Conservation (phyloP, 495 filamentous ascomycete genomes). For the Neurospora sp. region DNA sequence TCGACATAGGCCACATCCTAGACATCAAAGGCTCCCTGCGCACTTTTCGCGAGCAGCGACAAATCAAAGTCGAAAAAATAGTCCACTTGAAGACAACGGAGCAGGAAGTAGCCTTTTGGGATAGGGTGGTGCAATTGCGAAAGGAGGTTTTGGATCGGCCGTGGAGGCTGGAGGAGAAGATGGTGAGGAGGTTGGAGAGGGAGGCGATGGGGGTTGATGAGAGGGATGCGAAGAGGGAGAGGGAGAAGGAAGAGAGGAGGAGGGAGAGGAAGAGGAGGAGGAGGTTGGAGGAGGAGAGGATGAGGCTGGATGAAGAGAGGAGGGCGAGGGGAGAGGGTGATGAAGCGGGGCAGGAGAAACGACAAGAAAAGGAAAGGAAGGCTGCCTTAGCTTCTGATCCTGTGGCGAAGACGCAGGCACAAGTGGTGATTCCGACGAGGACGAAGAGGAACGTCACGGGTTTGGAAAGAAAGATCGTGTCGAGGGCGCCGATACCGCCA, state of each 20-base stretch:
- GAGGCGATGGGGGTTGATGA: constrained; percentile 36
- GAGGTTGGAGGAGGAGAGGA: neutral
- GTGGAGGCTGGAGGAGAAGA: constrained; percentile 51
- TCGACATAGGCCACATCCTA: constrained; percentile 59
- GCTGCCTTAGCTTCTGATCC: neutral
- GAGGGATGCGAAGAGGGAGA: constrained; percentile 19
- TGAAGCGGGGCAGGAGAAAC: neutral
- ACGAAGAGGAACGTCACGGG: neutral
- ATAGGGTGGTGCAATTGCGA: constrained; percentile 52
- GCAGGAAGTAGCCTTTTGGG: constrained; percentile 70
- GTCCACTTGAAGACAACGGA: constrained; percentile 50
- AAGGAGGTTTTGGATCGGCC: constrained; percentile 53
- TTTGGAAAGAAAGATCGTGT: neutral
- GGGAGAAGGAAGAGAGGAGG: constrained; percentile 2
- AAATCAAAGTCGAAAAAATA: constrained; percentile 63
- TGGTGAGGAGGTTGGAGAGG: constrained; percentile 43
- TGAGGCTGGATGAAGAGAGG: neutral
- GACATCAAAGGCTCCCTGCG: constrained; percentile 69
- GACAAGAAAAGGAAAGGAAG: neutral
- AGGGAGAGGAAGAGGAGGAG: neutral
- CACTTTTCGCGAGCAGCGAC: constrained; percentile 50
- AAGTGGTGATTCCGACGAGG: neutral
- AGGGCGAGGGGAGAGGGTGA: neutral
- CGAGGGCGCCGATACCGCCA: neutral
- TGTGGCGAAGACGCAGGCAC: neutral